phyloP scores from a whole-genome alignment of 2,329 filamentous ascomycete genomes.

The Monosporascus cannonballus region DNA sequence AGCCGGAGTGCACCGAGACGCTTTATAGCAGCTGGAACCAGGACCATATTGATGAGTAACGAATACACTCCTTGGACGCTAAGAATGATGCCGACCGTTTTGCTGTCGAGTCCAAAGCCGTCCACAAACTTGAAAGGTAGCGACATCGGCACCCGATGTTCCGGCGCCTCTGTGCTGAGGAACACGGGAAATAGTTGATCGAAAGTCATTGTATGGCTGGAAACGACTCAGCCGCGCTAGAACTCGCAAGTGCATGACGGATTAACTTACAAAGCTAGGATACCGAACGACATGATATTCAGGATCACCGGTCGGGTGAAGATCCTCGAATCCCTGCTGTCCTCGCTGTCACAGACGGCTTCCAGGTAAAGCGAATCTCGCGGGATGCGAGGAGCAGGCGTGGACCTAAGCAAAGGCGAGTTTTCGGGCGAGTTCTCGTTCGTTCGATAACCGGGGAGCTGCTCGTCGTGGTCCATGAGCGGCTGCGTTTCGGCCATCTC shows the following conservation, averaged over 20 bases:
- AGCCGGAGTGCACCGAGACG: conserved; percentile 72
- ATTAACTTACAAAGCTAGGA: conserved; percentile 84
- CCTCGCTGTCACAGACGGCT: conserved; percentile 13
- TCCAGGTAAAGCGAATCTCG: conserved; percentile 33
- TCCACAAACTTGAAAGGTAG: conserved; percentile 87
- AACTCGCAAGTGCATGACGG: conserved; percentile 1
- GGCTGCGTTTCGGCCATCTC: conserved; percentile 50
- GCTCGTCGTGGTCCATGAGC: conserved; percentile 56
- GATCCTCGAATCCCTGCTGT: conserved; percentile 42
- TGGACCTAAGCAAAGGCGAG: conserved; percentile 30
- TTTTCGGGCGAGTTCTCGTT: conserved; percentile 46
- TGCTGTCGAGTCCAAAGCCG: conserved; percentile 77
- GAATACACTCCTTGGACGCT: conserved; percentile 86
- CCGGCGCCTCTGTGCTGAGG: conserved; percentile 60
- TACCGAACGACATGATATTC: conserved; percentile 84
- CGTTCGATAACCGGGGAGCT: conserved; percentile 63
- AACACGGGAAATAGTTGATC: conserved; percentile 92
- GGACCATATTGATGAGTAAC: conserved; percentile 74
- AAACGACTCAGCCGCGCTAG: conserved; percentile 8
- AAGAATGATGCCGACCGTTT: conserved; percentile 81
- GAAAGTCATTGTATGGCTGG: conserved; percentile 91
- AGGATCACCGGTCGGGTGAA: conserved; percentile 83
- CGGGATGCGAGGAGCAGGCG: conserved; percentile 22
- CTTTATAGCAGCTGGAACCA: conserved; percentile 74
- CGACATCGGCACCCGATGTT: conserved; percentile 41